Conservation (phyloP, 1,284 basidiomycete genomes). For the Rhizopogon parksii region DNA sequence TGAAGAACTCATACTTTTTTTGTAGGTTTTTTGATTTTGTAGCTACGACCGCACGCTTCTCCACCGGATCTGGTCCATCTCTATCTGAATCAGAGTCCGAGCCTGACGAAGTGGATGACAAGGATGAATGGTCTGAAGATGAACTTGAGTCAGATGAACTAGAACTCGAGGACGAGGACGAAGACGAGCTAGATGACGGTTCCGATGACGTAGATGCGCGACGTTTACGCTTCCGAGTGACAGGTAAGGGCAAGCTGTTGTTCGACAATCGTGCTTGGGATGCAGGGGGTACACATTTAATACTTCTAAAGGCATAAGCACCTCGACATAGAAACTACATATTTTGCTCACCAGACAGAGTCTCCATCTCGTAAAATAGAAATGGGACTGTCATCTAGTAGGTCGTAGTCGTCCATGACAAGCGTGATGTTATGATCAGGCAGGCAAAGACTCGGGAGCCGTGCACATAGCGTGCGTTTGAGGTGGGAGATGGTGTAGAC, state of each 20-base stretch:
- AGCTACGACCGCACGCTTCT: neutral
- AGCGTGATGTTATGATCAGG: conserved; percentile 24
- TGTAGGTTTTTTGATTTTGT: neutral
- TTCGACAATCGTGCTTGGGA: neutral
- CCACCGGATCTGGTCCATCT: neutral
- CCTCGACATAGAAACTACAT: conserved; percentile 10
- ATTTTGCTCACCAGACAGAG: conserved; percentile 31
- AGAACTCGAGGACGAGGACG: conserved; percentile 5
- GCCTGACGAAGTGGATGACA: conserved; percentile 5
- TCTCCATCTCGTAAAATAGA: conserved; percentile 39
- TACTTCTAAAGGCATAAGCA: neutral
- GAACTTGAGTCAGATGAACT: conserved; percentile 3
- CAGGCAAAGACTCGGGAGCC: conserved; percentile 11
- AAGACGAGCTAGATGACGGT: conserved; percentile 2
- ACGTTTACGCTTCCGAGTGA: conserved; percentile 24
- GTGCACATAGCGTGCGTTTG: conserved; percentile 17
- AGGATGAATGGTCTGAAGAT: conserved; percentile 7
- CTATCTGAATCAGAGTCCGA: conserved; percentile 23
- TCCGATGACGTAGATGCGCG: conserved; percentile 8
- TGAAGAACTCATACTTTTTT: neutral
- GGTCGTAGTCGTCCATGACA: conserved; percentile 39
- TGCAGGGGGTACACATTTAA: neutral
- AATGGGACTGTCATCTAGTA: conserved; percentile 34
- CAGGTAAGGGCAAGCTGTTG: neutral
- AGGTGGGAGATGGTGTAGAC: conserved; percentile 5